Evolutionary conservation across 495 filamentous ascomycete genomes (phyloP).

Genomic region (Penicillium coprophilum): DNA sequence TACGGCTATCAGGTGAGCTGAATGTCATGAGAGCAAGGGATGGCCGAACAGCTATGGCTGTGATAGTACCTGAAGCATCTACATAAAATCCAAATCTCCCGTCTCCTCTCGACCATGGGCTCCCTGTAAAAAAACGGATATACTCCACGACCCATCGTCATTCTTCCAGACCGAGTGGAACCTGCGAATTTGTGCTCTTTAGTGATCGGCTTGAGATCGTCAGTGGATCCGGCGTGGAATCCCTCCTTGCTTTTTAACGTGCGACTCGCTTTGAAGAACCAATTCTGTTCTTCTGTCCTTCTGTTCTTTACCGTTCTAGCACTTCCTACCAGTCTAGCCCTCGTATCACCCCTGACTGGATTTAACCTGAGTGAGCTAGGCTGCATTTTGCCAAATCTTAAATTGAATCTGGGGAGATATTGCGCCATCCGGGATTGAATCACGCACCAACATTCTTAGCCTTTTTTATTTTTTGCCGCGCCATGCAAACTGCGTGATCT

Average conservation of each 20-base stretch:
- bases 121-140: neutral
- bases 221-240: constrained; percentile 4
- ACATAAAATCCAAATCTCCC: neutral
- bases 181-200: constrained; percentile 11
- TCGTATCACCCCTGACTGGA: constrained; percentile 3
- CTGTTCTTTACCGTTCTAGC: neutral
- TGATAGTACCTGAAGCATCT: neutral
- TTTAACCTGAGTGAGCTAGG: constrained; percentile 2
- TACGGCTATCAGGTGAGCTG: neutral
- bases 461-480: constrained; percentile 15
- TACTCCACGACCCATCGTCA: constrained; percentile 34
- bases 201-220: constrained; percentile 21
- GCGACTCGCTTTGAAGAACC: constrained; percentile 4
- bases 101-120: neutral
- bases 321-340: neutral
- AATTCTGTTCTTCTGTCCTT: neutral
- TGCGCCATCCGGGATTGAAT: constrained; percentile 30
- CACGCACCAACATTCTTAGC: constrained; percentile 19
- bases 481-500: constrained; percentile 22
- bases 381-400: constrained; percentile 10
- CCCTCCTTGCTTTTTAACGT: neutral
- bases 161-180: constrained; percentile 36
- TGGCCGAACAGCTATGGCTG: neutral
- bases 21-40: neutral
- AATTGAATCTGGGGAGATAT: constrained; percentile 30